Conservation (phyloP, 2,329 filamentous ascomycete species). For the Fusarium algeriense region DNA sequence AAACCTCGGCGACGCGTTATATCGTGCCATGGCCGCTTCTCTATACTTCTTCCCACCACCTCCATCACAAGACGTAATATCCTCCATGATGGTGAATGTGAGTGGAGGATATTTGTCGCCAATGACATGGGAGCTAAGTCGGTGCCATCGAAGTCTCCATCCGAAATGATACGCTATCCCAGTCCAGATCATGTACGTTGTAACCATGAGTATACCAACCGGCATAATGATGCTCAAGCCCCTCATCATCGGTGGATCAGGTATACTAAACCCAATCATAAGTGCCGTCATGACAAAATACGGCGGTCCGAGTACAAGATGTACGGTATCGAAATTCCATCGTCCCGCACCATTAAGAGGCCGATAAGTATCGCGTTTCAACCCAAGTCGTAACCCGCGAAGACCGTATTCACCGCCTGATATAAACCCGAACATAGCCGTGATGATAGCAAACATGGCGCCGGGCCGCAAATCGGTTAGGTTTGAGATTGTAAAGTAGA, state of each 20-base stretch:
- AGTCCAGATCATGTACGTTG: slow-evolving; percentile 34
- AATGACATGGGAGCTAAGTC: slow-evolving; percentile 22
- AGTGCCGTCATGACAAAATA: slow-evolving; percentile 38
- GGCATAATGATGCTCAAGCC: slow-evolving; percentile 37
- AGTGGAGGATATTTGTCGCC: slow-evolving; percentile 21
- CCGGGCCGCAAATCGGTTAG: slow-evolving; percentile 36
- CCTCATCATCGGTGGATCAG: slow-evolving; percentile 30
- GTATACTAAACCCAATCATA: slow-evolving; percentile 36
- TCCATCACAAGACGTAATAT: slow-evolving; percentile 30
- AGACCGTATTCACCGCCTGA: slow-evolving; percentile 59
- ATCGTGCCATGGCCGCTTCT: slow-evolving; percentile 21
- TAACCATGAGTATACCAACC: slow-evolving; percentile 34
- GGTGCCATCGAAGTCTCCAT: slow-evolving; percentile 20
- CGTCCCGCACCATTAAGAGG: slow-evolving; percentile 20
- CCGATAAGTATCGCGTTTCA: slow-evolving; percentile 22
- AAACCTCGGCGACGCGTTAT: slow-evolving; percentile 28
- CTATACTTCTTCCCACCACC: slow-evolving; percentile 27
- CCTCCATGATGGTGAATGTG: slow-evolving; percentile 32
- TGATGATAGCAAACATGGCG: slow-evolving; percentile 59
- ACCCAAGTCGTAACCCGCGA: slow-evolving; percentile 12
- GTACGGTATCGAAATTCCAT: slow-evolving; percentile 33
- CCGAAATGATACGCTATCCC: slow-evolving; percentile 20
- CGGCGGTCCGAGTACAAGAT: slow-evolving; percentile 21
- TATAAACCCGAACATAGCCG: slow-evolving; percentile 61
- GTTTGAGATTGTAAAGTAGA: slow-evolving; percentile 60